Base-by-base conservation (phyloP, 2,329 filamentous ascomycete genomes). In the Talaromyces islandicus region DNA sequence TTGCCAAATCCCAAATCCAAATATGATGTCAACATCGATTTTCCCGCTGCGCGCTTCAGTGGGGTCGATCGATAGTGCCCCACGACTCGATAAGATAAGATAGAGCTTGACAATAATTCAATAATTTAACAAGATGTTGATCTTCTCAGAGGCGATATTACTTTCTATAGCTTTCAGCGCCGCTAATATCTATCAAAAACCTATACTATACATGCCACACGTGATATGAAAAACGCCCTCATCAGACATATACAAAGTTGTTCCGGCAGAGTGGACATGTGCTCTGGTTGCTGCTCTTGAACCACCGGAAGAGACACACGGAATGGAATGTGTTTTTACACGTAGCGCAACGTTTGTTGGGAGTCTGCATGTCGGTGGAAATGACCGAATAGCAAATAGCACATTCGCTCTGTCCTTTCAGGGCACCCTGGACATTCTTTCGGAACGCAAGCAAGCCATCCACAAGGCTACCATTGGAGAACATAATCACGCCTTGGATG, bases 321-420 rank as follows among this genome's bases (percentile, higher is more conserved):
- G 88, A 84, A 75, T 99, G 94, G 80, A 97, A 99, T 57, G 90
- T 79, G 75, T 99, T 93, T 80, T 92, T 93, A 82, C 94, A 99
- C 1, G 93, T 97, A 53, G 84, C 81, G 74, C 94, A 99, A 58
- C 85, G 83, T 81, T 97, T 97, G 73, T 94, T 93, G 0, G 94
- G 94, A 73, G 96, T 85, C 74, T 89, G 89, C 80, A 90, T 90
- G 73, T 97, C 92, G 7, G 85, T 86, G 19, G 91, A 91, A 64
- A 99, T 91, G 70, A 99, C 92, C 62, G 88, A 92, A 78, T 97
- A 97, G 80, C 93, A 97, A 71, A 97, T 97, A 10, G 94, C 91
- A 71, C 94, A 99, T 75, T 99, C 94, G 21, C 85, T 90, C 75
- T 97, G 92, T 38, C 92, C 94, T 77, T 96, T 94, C 65, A 99